Evolutionary conservation across 768 basidiomycete species (phyloP).

Genomic region (Calocybe cyanea): DNA sequence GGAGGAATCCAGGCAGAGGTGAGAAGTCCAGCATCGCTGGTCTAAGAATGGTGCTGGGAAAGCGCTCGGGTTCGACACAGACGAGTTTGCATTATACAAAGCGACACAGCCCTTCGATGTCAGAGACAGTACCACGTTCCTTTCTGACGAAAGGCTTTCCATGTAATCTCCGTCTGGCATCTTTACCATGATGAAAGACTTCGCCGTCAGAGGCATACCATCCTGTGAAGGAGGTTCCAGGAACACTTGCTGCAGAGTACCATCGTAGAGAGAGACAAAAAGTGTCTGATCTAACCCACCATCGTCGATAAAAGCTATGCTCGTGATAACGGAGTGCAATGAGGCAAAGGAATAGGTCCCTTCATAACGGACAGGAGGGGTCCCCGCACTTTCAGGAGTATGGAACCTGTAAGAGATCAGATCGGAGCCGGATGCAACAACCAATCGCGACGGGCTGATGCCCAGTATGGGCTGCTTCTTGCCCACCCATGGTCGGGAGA

Average conservation of each 20-base stretch:
- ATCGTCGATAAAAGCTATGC: constrained; percentile 45
- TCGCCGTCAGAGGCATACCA: constrained; percentile 18
- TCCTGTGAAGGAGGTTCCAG: constrained; percentile 17
- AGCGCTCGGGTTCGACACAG: constrained; percentile 19
- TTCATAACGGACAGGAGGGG: constrained; percentile 47
- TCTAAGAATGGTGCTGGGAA: constrained; percentile 49
- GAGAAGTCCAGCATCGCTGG: constrained; percentile 58
- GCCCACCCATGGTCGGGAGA: constrained; percentile 54
- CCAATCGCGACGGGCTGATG: constrained; percentile 48
- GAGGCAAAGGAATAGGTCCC: constrained; percentile 37
- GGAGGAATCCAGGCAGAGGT: constrained; percentile 49
- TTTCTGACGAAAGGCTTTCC: constrained; percentile 51
- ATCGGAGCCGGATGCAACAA: constrained; percentile 56
- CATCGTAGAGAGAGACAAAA: constrained; percentile 58
- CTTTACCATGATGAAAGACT: constrained; percentile 7
- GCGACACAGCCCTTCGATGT: constrained; percentile 52
- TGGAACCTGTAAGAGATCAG: constrained; percentile 59
- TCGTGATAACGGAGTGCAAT: constrained; percentile 50
- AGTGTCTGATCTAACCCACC: constrained; percentile 39
- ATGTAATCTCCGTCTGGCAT: constrained; percentile 44
- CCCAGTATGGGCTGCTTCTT: constrained; percentile 57
- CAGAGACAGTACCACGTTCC: constrained; percentile 46
- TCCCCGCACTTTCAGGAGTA: constrained; percentile 19
- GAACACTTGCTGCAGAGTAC: constrained; percentile 46
- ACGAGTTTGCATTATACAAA: constrained; percentile 21